Base-by-base conservation (phyloP, 1,284 basidiomycete species). In the Meripilus lineatus region DNA sequence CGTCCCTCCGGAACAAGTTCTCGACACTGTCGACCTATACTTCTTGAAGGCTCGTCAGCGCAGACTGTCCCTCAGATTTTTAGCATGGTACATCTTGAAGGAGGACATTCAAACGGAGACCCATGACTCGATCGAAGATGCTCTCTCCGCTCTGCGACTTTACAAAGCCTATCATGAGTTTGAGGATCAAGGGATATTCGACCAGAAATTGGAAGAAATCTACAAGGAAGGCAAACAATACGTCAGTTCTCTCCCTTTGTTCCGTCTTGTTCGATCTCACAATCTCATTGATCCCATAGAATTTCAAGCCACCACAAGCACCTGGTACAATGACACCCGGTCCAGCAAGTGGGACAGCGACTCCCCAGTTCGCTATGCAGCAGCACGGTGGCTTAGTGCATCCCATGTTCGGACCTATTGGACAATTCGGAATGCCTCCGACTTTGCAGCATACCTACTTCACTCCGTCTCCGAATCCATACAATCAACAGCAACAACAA, bases 51-150 rank as follows among this genome's bases (percentile, higher is more conserved):
- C 77, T 24, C 83, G 92, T 23, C 87, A 92, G 51, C 81, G 95
- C 18, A 84, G 93, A 49, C 74, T 98, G 15, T 95, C 93, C 0
- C 71, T 99, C n/a, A 80, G 91, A 4, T 99, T 98, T 69, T 74
- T 99, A 14, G 83, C 91, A 0, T 99, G 93, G 92, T 93, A 89
- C 61, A 74, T 99, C 25, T 72, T 99, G 14, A 79, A 89, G 50
- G 81, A 92, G 58, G 84, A 89, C 56, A 99, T 99, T 47, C 96
- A 99, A 64, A 86, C 79, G 4, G 89, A 92, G 14, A 88, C 86
- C 6, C 95, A 99, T 62, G 95, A 99, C 67, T 97, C 93, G 14
- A 97, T 99, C 56, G 90, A 94, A 64, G 96, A 99, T 61, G 93
- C 95, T 0, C 77, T 83, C 15, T 91, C 91, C 7, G 93, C 95